Conservation (phyloP, 371 early-diverging fungal genomes). For the Cokeromyces recurvatus region DNA sequence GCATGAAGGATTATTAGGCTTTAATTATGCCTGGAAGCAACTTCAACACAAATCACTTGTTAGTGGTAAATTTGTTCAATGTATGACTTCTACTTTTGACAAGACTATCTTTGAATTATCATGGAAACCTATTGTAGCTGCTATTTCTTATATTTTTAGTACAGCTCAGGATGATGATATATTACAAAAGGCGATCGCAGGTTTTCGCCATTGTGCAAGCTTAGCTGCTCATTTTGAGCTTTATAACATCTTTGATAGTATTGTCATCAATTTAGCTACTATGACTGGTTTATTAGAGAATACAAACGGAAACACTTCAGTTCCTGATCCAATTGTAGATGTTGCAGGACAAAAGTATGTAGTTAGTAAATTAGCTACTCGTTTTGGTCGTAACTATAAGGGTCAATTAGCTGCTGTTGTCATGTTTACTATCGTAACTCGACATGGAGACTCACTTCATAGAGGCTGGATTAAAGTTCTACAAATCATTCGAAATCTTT, state of each 20-base stretch:
- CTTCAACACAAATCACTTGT: conserved; percentile 55
- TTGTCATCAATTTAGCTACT: conserved; percentile 68
- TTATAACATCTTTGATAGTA: conserved; percentile 73
- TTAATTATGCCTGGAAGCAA: conserved; percentile 93
- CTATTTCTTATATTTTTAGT: conserved; percentile 75
- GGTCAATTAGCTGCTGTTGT: conserved; percentile 87
- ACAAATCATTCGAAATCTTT: conserved; percentile 74
- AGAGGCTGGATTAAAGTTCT: conserved; percentile 76
- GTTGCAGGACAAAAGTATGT: conserved; percentile 61
- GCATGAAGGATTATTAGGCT: conserved; percentile 90
- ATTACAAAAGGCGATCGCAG: conserved; percentile 75
- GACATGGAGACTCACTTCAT: conserved; percentile 67
- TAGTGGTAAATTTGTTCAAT: conserved; percentile 45
- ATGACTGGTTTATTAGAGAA: conserved; percentile 72
- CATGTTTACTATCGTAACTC: conserved; percentile 71
- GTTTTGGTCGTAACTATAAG: conserved; percentile 85
- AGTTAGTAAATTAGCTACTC: conserved; percentile 68
- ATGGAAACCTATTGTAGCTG: conserved; percentile 61
- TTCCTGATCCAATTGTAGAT: conserved; percentile 57
- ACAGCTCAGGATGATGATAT: conserved; percentile 77
- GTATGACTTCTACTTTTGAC: conserved; percentile 55
- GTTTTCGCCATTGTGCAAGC: conserved; percentile 75
- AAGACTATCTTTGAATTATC: conserved; percentile 59
- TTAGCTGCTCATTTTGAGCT: conserved; percentile 73
- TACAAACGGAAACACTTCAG: conserved; percentile 34